Base-by-base conservation (phyloP, 2,329 filamentous ascomycete genomes). In the Penicillium sp. region DNA sequence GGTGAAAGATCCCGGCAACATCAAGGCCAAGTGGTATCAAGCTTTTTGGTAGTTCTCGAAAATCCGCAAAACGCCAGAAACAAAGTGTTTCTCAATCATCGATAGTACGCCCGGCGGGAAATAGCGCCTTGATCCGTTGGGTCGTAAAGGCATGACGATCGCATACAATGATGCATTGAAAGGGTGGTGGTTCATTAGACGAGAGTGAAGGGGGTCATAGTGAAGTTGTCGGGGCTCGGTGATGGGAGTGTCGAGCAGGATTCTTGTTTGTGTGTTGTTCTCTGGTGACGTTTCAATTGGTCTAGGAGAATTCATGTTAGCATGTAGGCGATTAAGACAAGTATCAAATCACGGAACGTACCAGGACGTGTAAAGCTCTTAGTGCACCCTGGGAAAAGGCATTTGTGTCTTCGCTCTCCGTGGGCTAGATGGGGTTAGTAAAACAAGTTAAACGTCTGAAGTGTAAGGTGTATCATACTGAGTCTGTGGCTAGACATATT, bases 401-500 rank as follows among this genome's bases (percentile, higher is more conserved):
- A 78, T 67, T 75, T 78, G 42, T 78, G 75, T 65, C 68, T 73
- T 39, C 76, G 73, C 60, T 76, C 75, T 29, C 74, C 75, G 57
- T 78, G 76, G 2, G 76, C 73, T 72, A 49, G 10, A 19, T 1
- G 13, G 5, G 6, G 36, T 70, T 49, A 69, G 66, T 49, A 48
- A 49, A 35, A 38, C 17, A 13, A 13, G 19, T 10, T n/a, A 25
- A 36, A n/a, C 4, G 2, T 17, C n/a, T 1, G 31, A 12, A 39
- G 21, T 17, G 9, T 5, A 25, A 13, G 10, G 10, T 5, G 27
- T 21, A 57, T 65, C 72, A 55, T 74, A 76, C 73, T 78, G 29
- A 78, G 64, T 61, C 75, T 71, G 55, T 78, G 76, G 35, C 76
- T 78, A 1, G 76, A 78, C 76, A 78, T 78, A 57, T 78, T 78